Conservation (phyloP, 306 rosid species). For the Quercus robur region DNA sequence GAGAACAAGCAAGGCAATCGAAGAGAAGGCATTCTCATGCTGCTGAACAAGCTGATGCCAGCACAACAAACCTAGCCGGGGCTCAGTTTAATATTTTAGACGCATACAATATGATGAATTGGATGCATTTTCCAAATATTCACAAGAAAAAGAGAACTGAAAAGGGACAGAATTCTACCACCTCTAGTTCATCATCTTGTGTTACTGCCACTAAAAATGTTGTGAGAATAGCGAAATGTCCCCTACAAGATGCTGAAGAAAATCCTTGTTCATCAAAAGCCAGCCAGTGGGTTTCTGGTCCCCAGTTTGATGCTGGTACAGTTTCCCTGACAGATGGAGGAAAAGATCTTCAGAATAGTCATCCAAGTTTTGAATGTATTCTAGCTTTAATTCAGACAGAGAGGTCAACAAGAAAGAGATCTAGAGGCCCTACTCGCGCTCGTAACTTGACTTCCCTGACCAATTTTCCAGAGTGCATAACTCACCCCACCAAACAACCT, state of each 20-base stretch:
- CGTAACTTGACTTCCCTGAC: constrained; percentile 34
- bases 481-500: constrained; percentile 22
- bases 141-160: constrained; percentile 49
- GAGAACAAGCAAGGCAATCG: constrained; percentile 16
- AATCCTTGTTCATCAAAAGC: constrained; percentile 30
- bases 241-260: constrained; percentile 21
- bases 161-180: constrained; percentile 29
- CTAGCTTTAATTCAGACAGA: constrained; percentile 29
- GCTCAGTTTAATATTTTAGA: constrained; percentile 31
- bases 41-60: constrained; percentile 19
- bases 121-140: constrained; percentile 42
- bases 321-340: constrained; percentile 20
- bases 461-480: constrained; percentile 25
- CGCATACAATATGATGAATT: constrained; percentile 26
- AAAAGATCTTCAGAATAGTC: constrained; percentile 9
- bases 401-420: constrained; percentile 51
- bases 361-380: constrained; percentile 28
- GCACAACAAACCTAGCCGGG: constrained; percentile 35
- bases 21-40: constrained; percentile 32
- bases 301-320: constrained; percentile 23
- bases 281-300: constrained; percentile 24
- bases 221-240: constrained; percentile 12
- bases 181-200: constrained; percentile 17
- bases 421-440: constrained; percentile 39
- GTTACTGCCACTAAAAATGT: constrained; percentile 21